These are phyloP conservation scores for Macrophomina pseudophaseolina DNA, from an alignment of 2,329 filamentous ascomycete species.

Conservation along the genomic window DNA sequence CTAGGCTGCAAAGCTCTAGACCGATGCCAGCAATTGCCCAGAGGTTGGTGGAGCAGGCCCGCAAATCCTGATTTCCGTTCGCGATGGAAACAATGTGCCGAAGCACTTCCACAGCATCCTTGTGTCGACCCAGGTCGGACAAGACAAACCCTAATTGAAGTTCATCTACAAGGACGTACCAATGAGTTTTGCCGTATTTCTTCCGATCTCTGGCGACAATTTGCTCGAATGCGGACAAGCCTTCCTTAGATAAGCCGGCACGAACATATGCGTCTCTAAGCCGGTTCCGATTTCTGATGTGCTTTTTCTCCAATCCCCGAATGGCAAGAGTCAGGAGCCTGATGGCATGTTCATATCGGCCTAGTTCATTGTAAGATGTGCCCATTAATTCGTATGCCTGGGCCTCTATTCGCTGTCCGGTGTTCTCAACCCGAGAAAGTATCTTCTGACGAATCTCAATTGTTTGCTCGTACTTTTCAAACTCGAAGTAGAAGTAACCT, in stretches of 20 bases:
- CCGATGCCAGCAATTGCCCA: neutral
- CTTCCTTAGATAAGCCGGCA: neutral
- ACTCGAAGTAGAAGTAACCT: neutral
- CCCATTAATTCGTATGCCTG: neutral
- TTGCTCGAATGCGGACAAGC: neutral
- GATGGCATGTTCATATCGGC: neutral
- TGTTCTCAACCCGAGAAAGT: neutral
- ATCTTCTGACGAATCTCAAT: neutral
- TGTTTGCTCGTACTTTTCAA: neutral
- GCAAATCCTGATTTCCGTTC: neutral
- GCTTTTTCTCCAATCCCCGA: neutral
- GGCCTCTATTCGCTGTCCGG: neutral
- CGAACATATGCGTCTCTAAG: neutral
- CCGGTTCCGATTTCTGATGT: neutral
- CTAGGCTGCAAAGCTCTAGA: neutral
- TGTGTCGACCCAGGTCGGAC: neutral
- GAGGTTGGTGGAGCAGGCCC: neutral
- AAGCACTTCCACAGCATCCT: neutral
- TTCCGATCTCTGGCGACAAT: neutral
- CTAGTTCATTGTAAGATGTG: neutral
- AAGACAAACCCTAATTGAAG: neutral
- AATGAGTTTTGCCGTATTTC: neutral
- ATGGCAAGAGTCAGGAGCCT: neutral
- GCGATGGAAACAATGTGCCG: neutral
- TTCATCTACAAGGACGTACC: neutral